These are phyloP conservation scores for Vitis labrusca DNA, from an alignment of 164 flowering plant genomes.

Conservation along the genomic window DNA sequence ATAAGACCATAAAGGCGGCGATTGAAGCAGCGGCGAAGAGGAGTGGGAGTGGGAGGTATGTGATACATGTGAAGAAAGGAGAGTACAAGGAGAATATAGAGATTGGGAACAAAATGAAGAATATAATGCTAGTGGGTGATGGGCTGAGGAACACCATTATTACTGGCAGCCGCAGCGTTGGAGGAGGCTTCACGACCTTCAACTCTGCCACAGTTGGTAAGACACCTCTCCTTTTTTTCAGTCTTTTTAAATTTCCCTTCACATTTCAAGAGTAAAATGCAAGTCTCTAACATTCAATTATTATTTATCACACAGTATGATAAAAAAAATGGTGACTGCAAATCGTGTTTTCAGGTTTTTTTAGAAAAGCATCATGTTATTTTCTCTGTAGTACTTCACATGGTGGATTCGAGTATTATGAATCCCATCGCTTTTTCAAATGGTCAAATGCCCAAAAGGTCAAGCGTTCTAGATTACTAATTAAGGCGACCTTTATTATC, in stretches of 20 bases:
- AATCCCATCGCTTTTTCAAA: too few species aligned
- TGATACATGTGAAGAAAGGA: constrained; percentile 50
- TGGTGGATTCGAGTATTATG: too few species aligned
- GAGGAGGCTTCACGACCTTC: constrained; percentile 56
- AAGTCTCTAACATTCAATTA: too few species aligned
- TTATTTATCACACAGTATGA: too few species aligned
- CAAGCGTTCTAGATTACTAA: too few species aligned
- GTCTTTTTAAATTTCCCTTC: not conserved
- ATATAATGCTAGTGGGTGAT: constrained; percentile 62
- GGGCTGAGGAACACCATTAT: constrained; percentile 50
- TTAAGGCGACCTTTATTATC: too few species aligned
- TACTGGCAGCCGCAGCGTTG: constrained; percentile 51
- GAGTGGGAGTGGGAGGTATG: constrained; percentile 35
- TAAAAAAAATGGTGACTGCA: too few species aligned
- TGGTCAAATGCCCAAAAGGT: too few species aligned
- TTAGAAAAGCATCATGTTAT: too few species aligned
- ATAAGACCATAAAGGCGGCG: constrained; percentile 31
- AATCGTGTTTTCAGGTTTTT: too few species aligned
- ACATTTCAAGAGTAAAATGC: too few species aligned
- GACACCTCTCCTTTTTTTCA: not conserved
- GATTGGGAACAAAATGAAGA: constrained; percentile 32
- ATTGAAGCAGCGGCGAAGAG: constrained; percentile 37
- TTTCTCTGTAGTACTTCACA: too few species aligned
- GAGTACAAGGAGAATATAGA: constrained; percentile 47
- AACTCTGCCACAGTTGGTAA: constrained; percentile 62